A percentile compares a stretch with the other conserved stretches of the same genome.
Evolutionary conservation across 169 alveolate species (phyloP).

Genomic region (Plasmodium cynomolgi): DNA sequence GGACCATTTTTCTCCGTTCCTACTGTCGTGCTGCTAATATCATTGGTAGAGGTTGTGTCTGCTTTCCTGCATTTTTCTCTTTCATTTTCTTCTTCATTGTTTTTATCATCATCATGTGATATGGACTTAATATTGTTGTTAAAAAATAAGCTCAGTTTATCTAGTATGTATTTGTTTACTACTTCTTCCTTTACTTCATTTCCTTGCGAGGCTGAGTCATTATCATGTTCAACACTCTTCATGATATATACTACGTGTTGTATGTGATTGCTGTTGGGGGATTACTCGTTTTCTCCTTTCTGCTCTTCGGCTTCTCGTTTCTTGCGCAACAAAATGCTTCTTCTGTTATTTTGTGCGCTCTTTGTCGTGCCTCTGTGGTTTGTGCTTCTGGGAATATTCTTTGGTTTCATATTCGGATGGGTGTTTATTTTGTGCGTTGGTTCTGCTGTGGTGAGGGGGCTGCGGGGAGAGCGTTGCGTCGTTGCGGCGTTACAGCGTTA

Average conservation of each 20-base stretch:
- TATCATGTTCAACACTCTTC: constrained; percentile 30
- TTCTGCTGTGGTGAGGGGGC: neutral
- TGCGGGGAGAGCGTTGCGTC: neutral
- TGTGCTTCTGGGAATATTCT: neutral
- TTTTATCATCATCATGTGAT: constrained; percentile 36
- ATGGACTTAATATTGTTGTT: constrained; percentile 58
- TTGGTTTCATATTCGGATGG: neutral
- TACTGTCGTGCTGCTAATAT: neutral
- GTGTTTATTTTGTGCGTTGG: neutral
- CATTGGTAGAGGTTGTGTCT: neutral
- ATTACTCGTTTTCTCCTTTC: neutral
- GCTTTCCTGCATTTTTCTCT: neutral
- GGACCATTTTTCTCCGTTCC: neutral
- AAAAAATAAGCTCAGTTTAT: constrained; percentile 58
- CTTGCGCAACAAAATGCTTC: neutral
- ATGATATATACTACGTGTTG: neutral
- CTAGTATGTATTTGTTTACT: constrained; percentile 40
- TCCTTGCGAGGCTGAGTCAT: constrained; percentile 11
- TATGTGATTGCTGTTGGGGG: neutral
- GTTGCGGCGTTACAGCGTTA: neutral
- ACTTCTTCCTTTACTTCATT: constrained; percentile 37
- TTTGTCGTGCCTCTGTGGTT: neutral
- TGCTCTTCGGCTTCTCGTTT: neutral
- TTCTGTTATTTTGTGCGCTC: neutral
- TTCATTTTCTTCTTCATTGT: constrained; percentile 11